Percentiles rank a stretch among this genome's conserved stretches.
These are phyloP conservation scores for Suhomyces canberraensis DNA, from an alignment of 805 yeast genomes.

Conservation along the genomic window DNA sequence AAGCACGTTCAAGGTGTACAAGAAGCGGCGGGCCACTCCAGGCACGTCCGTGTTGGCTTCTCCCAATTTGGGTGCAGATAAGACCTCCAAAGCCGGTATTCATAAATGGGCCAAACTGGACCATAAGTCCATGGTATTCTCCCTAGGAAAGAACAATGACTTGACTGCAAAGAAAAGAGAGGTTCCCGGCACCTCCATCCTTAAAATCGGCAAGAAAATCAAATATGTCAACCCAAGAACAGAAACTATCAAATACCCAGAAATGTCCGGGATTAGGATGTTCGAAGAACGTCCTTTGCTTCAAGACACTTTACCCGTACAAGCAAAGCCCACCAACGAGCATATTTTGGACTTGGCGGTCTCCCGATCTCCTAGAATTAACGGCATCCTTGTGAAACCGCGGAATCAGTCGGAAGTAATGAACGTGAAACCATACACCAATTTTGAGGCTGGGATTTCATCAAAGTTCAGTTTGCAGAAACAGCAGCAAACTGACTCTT, in stretches of 20 bases:
- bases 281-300: neutral
- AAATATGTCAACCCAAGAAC: slow-evolving; percentile 5
- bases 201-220: slow-evolving; percentile 7
- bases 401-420: slow-evolving; percentile 1
- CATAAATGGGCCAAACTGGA: slow-evolving; percentile 5
- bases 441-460: slow-evolving; percentile 4
- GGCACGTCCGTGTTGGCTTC: slow-evolving; percentile 8
- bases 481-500: neutral
- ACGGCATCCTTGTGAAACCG: neutral
- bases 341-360: slow-evolving; percentile 1
- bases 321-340: slow-evolving; percentile 1
- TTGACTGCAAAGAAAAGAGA: slow-evolving; percentile 8
- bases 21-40: neutral
- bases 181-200: slow-evolving; percentile 13
- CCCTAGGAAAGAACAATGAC: slow-evolving; percentile 9
- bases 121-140: slow-evolving; percentile 10
- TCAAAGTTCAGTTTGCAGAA: slow-evolving; percentile 6
- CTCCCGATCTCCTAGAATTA: neutral
- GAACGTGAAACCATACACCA: slow-evolving; percentile 8
- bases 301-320: neutral
- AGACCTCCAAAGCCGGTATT: neutral
- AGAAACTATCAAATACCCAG: slow-evolving; percentile 4
- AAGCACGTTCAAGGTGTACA: neutral
- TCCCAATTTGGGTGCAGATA: slow-evolving; percentile 11
- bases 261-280: slow-evolving; percentile 5